Conservation (phyloP, 2,329 filamentous ascomycete species). For the Colletotrichum eremochloae region DNA sequence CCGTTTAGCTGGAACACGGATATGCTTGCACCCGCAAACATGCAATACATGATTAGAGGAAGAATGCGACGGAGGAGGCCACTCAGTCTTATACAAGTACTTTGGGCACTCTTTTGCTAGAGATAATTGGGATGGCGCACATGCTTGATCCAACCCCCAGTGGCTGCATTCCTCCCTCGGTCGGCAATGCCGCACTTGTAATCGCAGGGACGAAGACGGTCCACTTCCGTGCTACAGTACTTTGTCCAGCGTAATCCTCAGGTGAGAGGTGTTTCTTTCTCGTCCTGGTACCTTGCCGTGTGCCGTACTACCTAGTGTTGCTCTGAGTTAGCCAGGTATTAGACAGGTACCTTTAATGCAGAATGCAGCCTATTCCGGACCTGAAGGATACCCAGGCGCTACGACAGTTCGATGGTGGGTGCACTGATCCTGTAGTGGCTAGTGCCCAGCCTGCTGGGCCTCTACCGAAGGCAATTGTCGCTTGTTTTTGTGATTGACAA, state of each 20-base stretch:
- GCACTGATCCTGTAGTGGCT: constrained; percentile 35
- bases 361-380: constrained; percentile 19
- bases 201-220: constrained; percentile 30
- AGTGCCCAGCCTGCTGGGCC: constrained; percentile 32
- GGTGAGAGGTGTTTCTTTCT: constrained; percentile 28
- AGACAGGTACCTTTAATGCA: constrained; percentile 15
- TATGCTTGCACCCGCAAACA: constrained; percentile 20
- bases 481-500: constrained; percentile 33
- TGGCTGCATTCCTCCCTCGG: constrained; percentile 18
- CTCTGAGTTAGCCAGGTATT: constrained; percentile 20
- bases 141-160: constrained; percentile 2
- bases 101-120: not conserved
- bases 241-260: constrained; percentile 18
- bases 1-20: constrained; percentile 8
- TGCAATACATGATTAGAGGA: not conserved
- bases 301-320: not conserved
- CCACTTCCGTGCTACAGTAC: constrained; percentile 33
- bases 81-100: not conserved
- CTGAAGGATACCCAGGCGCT: constrained; percentile 22
- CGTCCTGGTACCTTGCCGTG: constrained; percentile 17
- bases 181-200: constrained; percentile 18
- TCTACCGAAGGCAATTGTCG: constrained; percentile 35
- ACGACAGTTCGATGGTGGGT: constrained; percentile 8
- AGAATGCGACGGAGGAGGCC: constrained; percentile 6
- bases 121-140: not conserved